Conservation (phyloP, 345 rosid species). For the Eucalyptus shirleyi region DNA sequence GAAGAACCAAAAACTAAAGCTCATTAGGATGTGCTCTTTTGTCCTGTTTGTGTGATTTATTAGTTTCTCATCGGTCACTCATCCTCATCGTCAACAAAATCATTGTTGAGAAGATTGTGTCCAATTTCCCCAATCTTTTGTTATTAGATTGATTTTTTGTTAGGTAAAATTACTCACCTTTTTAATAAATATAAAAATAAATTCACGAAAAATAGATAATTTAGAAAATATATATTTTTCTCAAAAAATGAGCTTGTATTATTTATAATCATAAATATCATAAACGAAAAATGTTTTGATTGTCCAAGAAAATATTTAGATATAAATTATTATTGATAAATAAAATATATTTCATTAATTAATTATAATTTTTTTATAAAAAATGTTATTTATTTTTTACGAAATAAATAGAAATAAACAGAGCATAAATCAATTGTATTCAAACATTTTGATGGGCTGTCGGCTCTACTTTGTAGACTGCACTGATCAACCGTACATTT, state of each 20-base stretch:
- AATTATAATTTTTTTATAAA: too few species aligned
- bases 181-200: background rate
- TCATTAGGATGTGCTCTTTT: background rate
- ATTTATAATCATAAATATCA: background rate
- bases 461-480: background rate
- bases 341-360: too few species aligned
- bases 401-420: background rate
- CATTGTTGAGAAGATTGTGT: background rate
- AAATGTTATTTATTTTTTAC: too few species aligned
- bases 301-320: too few species aligned
- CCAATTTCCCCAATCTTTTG: background rate
- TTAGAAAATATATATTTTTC: rapidly evolving
- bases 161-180: too few species aligned
- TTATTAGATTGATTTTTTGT: too few species aligned
- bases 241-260: background rate
- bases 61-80: background rate
- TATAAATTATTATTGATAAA: too few species aligned
- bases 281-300: too few species aligned
- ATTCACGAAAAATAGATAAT: background rate
- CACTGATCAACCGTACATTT: background rate
- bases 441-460: background rate
- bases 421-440: background rate
- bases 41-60: background rate
- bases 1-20: background rate
- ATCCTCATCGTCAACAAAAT: rapidly evolving